Percentiles rank a stretch among this genome's conserved stretches.
These are phyloP conservation scores for Medicago truncatula DNA, from an alignment of 306 rosid genomes.

Conservation along the genomic window DNA sequence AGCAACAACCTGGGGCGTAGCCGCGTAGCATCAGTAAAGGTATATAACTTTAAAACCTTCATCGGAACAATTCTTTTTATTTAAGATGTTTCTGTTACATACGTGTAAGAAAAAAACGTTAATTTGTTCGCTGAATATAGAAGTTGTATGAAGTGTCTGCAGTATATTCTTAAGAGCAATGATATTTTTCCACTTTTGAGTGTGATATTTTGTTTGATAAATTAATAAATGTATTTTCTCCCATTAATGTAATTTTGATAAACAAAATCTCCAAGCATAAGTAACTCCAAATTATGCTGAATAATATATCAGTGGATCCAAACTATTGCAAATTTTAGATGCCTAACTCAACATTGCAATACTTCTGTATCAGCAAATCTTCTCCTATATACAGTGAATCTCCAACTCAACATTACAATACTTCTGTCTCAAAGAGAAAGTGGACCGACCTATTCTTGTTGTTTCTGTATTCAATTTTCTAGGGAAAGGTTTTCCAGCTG, in stretches of 20 bases:
- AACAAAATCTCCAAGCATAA: neutral
- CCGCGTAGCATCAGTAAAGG: slow-evolving; percentile 83
- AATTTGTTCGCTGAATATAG: slow-evolving; percentile 12
- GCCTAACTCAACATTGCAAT: accelerated
- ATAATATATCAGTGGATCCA: neutral
- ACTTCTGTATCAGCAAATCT: too few species aligned
- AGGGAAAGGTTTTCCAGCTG: slow-evolving; percentile 53
- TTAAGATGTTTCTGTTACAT: slow-evolving; percentile 15
- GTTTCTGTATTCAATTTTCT: too few species aligned
- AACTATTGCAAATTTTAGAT: slow-evolving; percentile 18
- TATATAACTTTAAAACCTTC: slow-evolving; percentile 36
- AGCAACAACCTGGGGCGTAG: slow-evolving; percentile 92
- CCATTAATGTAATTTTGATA: neutral
- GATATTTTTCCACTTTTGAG: neutral
- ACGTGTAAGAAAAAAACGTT: neutral
- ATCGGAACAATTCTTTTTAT: neutral
- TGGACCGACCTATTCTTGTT: too few species aligned
- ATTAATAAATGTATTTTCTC: neutral
- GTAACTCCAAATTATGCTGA: slow-evolving; percentile 6
- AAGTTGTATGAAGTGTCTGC: slow-evolving; percentile 16
- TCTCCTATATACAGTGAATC: too few species aligned
- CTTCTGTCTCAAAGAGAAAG: too few species aligned
- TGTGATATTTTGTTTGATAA: slow-evolving; percentile 3
- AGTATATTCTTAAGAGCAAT: neutral
- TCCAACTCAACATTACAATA: too few species aligned